A percentile compares a stretch with the other conserved stretches of the same genome.
Evolutionary conservation across 495 filamentous ascomycete species (phyloP).

Genomic region (Staphylotrichum tortipilum): DNA sequence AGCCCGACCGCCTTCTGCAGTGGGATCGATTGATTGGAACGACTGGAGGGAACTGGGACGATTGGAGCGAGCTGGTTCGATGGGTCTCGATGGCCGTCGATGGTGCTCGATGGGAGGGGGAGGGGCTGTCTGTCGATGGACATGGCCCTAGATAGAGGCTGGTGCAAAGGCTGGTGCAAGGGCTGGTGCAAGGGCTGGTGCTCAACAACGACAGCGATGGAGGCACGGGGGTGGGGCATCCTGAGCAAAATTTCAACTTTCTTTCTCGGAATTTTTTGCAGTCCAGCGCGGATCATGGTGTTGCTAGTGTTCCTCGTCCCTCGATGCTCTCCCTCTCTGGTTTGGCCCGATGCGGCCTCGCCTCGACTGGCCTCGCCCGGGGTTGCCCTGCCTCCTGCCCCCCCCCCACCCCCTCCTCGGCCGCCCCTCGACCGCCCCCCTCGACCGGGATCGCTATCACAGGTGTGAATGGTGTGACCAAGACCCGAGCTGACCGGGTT

Average conservation of each 20-base stretch:
- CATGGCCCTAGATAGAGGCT: too few relatives aligned
- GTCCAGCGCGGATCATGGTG: too few relatives aligned
- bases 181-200: too few relatives aligned
- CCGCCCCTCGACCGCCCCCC: neutral
- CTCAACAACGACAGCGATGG: too few relatives aligned
- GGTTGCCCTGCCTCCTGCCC: constrained; percentile 7
- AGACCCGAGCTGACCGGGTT: constrained; percentile 7
- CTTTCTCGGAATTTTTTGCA: neutral
- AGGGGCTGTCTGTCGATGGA: too few relatives aligned
- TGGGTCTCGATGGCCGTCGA: too few relatives aligned
- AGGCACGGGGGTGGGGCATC: neutral
- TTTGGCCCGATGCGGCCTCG: neutral
- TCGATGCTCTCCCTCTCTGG: neutral
- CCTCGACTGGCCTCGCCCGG: neutral
- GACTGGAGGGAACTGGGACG: too few relatives aligned
- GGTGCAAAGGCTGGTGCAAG: too few relatives aligned
- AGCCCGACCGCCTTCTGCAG: constrained; percentile 16
- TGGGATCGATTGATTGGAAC: too few relatives aligned
- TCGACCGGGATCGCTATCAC: constrained; percentile 6
- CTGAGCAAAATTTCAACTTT: constrained; percentile 1
- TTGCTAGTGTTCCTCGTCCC: neutral
- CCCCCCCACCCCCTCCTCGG: too few relatives aligned
- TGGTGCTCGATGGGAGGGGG: too few relatives aligned
- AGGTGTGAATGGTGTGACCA: constrained; percentile 17
- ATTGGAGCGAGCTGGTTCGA: too few relatives aligned